Evolutionary conservation across 1,284 basidiomycete genomes (phyloP), one percentile per base, ranked within the genome.

Genomic region (Flammula alnicola): DNA sequence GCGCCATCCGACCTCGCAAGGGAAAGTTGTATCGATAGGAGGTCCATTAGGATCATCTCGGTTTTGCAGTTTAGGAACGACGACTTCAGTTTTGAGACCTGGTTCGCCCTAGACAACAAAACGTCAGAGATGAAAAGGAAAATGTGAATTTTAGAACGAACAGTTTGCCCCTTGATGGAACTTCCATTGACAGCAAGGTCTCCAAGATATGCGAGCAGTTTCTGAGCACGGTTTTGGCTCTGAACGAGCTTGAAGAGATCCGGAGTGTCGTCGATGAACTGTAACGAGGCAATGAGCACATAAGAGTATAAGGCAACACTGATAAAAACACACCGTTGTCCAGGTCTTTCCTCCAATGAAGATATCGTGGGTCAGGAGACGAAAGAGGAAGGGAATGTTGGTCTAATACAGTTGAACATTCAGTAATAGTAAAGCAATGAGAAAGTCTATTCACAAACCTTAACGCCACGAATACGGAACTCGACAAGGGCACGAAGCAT

Each of bases 231-330:
- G 75, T 99, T 99, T 74, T 96, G 95, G 65, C 91, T 95, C 66
- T 93, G 92, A 5, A 99, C 95, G 52, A 99, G 85, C 74, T 96
- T 97, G 88, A 99, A 99, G 59, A 99, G 86, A 68, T 98, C 95
- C 27, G 93, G 96, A 3, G 95, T 98, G 74, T 99, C 97, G 68
- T 99, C 97, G 70, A 99, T 99, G 79, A 98, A 98, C 91, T 93
- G 57, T 6, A 35, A 14, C 35, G 26, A 16, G 3, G 29, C 1
- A 44, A 39, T 33, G 14, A 51, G 36, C 14, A 44, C 35, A 35
- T 30, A n/a, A 12, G 23, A 10, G 9, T 20, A 11, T 31, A n/a
- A 11, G 32, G 17, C 23, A n/a, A 8, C 23, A n/a, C n/a, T n/a
- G 29, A 14, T 16, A 8, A 37, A 25, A 5, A 66, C 81, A 56